A percentile compares a stretch with the other conserved stretches of the same genome.
These are phyloP conservation scores for Suhomyces taliae DNA, from an alignment of 1,139 yeast species.

Conservation along the genomic window DNA sequence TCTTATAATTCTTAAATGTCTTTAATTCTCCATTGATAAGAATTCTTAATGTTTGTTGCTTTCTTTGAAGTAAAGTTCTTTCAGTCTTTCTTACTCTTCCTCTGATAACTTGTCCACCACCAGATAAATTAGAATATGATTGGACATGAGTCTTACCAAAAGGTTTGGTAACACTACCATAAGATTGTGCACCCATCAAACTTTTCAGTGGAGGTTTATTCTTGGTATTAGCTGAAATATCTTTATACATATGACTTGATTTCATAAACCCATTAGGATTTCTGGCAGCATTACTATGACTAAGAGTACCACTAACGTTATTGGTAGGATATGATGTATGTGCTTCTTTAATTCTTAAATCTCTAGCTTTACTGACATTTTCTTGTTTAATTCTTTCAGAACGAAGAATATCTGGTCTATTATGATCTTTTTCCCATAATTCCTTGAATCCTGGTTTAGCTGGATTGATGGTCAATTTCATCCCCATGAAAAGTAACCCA, in stretches of 20 bases:
- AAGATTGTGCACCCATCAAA: constrained; percentile 36
- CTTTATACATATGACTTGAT: constrained; percentile 36
- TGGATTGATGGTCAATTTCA: constrained; percentile 53
- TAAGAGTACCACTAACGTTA: constrained; percentile 20
- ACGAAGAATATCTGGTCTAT: constrained; percentile 37
- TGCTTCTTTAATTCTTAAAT: constrained; percentile 43
- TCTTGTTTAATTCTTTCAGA: constrained; percentile 28
- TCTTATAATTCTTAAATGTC: constrained; percentile 59
- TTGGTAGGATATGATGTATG: constrained; percentile 29
- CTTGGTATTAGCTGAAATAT: constrained; percentile 38
- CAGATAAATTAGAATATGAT: constrained; percentile 25
- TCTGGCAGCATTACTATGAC: constrained; percentile 14
- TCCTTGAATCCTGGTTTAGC: constrained; percentile 41
- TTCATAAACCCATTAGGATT: constrained; percentile 29
- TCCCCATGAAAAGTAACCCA: constrained; percentile 76
- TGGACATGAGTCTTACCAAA: constrained; percentile 16
- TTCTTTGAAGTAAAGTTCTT: constrained; percentile 48
- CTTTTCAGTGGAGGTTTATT: constrained; percentile 33
- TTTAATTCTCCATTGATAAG: constrained; percentile 61
- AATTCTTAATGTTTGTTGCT: constrained; percentile 63
- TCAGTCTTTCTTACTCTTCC: constrained; percentile 64
- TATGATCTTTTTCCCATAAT: constrained; percentile 44
- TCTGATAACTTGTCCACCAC: constrained; percentile 50
- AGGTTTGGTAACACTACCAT: constrained; percentile 28
- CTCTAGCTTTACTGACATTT: constrained; percentile 41